Percentiles rank a stretch among this genome's conserved stretches.
These are phyloP conservation scores for Limonomyces culmigenus DNA, from an alignment of 1,284 basidiomycete species.

Conservation along the genomic window DNA sequence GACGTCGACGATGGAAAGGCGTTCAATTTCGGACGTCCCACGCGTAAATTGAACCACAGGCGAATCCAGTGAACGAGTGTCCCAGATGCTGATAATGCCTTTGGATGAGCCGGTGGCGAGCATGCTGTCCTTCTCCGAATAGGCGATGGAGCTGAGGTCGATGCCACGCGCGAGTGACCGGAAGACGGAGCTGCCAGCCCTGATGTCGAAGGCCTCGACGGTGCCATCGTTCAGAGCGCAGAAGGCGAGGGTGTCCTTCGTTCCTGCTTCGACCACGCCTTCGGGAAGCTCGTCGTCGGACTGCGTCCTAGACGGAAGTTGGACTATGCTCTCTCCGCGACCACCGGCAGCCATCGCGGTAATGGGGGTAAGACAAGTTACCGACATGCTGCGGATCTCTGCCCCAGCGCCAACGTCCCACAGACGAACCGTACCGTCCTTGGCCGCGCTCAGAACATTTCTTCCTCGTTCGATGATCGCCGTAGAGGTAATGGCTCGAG, in stretches of 20 bases:
- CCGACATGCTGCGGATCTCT: conserved; percentile 24
- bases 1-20: conserved; percentile 22
- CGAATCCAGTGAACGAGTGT: conserved; percentile 23
- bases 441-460: conserved; percentile 42
- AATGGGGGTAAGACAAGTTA: conserved; percentile 21
- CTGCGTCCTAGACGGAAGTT: conserved; percentile 7
- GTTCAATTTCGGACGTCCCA: conserved; percentile 38
- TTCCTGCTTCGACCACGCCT: conserved; percentile 9
- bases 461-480: conserved; percentile 48
- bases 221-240: conserved; percentile 39
- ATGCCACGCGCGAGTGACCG: conserved; percentile 17
- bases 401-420: conserved; percentile 56
- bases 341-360: conserved; percentile 27
- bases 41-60: conserved; percentile 31
- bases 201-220: conserved; percentile 40
- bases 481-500: conserved; percentile 38
- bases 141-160: conserved; percentile 35
- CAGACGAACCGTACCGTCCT: conserved; percentile 53
- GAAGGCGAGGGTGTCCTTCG: conserved; percentile 29
- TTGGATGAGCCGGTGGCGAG: conserved; percentile 46
- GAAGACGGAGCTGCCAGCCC: conserved; percentile 27
- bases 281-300: conserved; percentile 6
- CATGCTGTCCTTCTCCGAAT: conserved; percentile 20
- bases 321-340: too few species aligned
- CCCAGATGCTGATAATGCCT: conserved; percentile 45